Evolutionary conservation across 1,139 yeast species (phyloP).

Genomic region (Kurtzmaniella quercitrusa): DNA sequence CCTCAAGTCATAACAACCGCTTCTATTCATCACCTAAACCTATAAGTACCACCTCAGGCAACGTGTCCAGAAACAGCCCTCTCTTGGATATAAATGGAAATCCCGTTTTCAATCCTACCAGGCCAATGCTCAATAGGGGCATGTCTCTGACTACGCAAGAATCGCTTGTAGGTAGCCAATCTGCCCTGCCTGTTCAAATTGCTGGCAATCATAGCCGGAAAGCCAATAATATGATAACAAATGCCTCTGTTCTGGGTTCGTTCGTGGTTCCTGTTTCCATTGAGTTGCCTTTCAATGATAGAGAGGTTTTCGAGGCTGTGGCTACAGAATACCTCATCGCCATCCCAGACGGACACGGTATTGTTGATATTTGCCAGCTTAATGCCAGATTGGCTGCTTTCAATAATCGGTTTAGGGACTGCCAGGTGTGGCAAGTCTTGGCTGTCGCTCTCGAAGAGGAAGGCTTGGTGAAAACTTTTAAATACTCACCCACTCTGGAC

Average conservation of each 20-base stretch:
- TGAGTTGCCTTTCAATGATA: constrained; percentile 42
- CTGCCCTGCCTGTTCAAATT: constrained; percentile 7
- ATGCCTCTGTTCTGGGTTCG: constrained; percentile 25
- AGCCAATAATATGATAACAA: constrained; percentile 12
- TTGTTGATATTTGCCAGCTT: constrained; percentile 51
- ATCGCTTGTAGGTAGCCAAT: constrained; percentile 21
- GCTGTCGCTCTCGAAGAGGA: constrained; percentile 53
- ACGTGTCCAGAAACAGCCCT: background rate
- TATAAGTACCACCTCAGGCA: background rate
- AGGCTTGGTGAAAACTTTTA: constrained; percentile 2
- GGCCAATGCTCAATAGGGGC: constrained; percentile 30
- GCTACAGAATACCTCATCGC: constrained; percentile 39
- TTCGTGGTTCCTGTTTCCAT: constrained; percentile 42
- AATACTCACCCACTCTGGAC: background rate
- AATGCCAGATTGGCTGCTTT: constrained; percentile 59
- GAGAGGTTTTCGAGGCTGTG: constrained; percentile 35
- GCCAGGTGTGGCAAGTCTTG: constrained; percentile 69
- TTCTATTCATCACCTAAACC: background rate
- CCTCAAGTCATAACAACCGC: background rate
- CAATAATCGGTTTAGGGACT: constrained; percentile 50
- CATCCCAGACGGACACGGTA: constrained; percentile 46
- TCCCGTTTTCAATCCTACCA: background rate
- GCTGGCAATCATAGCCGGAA: constrained; percentile 7
- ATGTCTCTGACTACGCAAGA: constrained; percentile 38
- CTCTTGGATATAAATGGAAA: background rate